Percentiles rank a stretch among this genome's conserved stretches.
Conservation (phyloP, 768 basidiomycete genomes). For the Podaxis sp. region DNA sequence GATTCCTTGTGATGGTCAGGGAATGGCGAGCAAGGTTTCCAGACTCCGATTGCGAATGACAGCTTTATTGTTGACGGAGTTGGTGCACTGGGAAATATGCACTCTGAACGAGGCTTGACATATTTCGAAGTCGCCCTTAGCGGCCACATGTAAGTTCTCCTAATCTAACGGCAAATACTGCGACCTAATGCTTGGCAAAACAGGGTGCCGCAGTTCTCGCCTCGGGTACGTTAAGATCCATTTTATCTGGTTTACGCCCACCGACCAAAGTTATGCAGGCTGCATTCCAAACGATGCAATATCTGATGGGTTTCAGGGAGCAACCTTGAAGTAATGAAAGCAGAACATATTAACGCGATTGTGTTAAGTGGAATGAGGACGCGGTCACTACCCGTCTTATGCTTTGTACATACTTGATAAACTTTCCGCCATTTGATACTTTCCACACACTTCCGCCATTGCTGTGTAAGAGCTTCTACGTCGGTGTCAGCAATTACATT, state of each 20-base stretch:
- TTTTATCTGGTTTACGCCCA: neutral
- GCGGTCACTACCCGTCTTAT: no score
- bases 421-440: no score
- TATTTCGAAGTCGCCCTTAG: slow-evolving; percentile 64
- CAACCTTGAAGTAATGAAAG: slow-evolving; percentile 30
- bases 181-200: neutral
- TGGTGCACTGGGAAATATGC: slow-evolving; percentile 60
- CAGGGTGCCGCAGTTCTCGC: slow-evolving; percentile 67
- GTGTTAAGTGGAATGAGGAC: neutral
- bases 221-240: slow-evolving; percentile 36
- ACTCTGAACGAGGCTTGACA: slow-evolving; percentile 63
- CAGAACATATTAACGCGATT: neutral
- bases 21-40: slow-evolving; percentile 70
- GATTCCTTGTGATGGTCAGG: neutral
- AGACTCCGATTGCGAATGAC: slow-evolving; percentile 58
- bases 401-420: no score
- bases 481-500: no score
- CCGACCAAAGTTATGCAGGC: slow-evolving; percentile 33
- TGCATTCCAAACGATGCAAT: slow-evolving; percentile 66
- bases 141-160: slow-evolving; percentile 59
- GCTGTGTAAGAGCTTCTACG: no score
- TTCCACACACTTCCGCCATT: no score
- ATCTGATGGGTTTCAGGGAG: slow-evolving; percentile 57
- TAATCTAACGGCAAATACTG: neutral
- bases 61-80: slow-evolving; percentile 69